These are phyloP conservation scores for Hypoxylon rubiginosum DNA, from an alignment of 2,329 filamentous ascomycete genomes.

Conservation along the genomic window DNA sequence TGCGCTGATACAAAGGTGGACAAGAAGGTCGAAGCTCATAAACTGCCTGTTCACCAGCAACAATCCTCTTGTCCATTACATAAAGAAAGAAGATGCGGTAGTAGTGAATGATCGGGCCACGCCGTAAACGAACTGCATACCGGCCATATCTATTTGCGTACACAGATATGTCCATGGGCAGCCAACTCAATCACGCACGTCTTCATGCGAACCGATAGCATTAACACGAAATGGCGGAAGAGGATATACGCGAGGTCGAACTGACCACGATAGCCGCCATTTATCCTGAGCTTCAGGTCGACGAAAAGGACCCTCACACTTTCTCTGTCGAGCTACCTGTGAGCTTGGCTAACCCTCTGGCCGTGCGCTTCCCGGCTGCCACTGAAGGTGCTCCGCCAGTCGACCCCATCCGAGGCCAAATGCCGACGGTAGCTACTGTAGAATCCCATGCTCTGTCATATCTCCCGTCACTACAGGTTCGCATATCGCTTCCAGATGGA, in stretches of 20 bases:
- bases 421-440: conserved; percentile 29
- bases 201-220: conserved; percentile 47
- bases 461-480: conserved; percentile 69
- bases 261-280: conserved; percentile 73
- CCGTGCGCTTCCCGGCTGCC: conserved; percentile 68
- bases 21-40: neutral
- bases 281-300: conserved; percentile 72
- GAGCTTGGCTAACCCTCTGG: conserved; percentile 66
- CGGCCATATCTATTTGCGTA: neutral
- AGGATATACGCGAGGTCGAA: conserved; percentile 69
- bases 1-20: neutral
- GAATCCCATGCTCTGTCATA: conserved; percentile 67
- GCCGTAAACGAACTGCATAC: neutral
- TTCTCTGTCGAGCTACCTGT: conserved; percentile 71
- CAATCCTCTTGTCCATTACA: neutral
- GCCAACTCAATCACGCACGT: conserved; percentile 26
- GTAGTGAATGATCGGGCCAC: neutral
- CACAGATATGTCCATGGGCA: conserved; percentile 38
- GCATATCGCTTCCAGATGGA: conserved; percentile 66
- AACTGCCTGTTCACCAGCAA: too few relatives aligned
- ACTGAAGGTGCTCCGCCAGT: conserved; percentile 52
- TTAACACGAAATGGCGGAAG: conserved; percentile 46
- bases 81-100: conserved; percentile 13
- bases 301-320: conserved; percentile 59
- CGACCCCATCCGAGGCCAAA: conserved; percentile 29